Base-by-base conservation (phyloP, 2,329 filamentous ascomycete genomes). In the Fusarium denticulatum region DNA sequence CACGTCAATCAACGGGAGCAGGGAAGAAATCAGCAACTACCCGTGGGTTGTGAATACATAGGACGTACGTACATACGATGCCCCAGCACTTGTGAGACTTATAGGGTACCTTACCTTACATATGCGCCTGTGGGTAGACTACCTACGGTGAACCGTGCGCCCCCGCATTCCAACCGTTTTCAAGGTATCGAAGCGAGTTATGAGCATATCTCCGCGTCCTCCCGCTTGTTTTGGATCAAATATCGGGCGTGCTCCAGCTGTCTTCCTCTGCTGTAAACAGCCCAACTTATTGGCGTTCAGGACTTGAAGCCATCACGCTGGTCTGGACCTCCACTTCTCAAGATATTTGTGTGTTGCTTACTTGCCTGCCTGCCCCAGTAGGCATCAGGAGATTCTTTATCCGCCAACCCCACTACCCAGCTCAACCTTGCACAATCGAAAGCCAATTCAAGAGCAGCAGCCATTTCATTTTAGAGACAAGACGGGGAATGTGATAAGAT, bases 101-200 rank as follows among this genome's bases (percentile, higher is more conserved):
- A 36, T 36, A 9, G 16, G 34, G 34, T 18, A 52, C 11, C 10
- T 18, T 30, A 42, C 24, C 24, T 46, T 46, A 49, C 24, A 28
- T 46, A 49, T 26, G 61, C 57, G 34, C n/a, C 24, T 52, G 39
- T 49, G 40, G 40, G 30, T 46, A n/a, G 32, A n/a, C n/a, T 43
- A 49, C 37, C n/a, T 43, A 49, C 37, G n/a, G 46, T 71, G 67
- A 59, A 59, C 71, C 67, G 71, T 73, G 71, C 71, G 67, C 67
- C 71, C 71, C 71, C 71, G 71, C 71, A 73, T 74, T 69, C 71
- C 67, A 72, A 60, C 63, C 67, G 71, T 60, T 73, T 61, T 59
- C 42, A 71, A 67, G 28, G 24, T 61, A 46, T 36, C 34, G 16
- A 53, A 47, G 34, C 36, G 24, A 40, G 32, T 47, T 37, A 60